Evolutionary conservation across 352 stramenopile genomes (phyloP), one percentile per base, ranked within the genome.

Genomic region (Globisporangium viniferum): DNA sequence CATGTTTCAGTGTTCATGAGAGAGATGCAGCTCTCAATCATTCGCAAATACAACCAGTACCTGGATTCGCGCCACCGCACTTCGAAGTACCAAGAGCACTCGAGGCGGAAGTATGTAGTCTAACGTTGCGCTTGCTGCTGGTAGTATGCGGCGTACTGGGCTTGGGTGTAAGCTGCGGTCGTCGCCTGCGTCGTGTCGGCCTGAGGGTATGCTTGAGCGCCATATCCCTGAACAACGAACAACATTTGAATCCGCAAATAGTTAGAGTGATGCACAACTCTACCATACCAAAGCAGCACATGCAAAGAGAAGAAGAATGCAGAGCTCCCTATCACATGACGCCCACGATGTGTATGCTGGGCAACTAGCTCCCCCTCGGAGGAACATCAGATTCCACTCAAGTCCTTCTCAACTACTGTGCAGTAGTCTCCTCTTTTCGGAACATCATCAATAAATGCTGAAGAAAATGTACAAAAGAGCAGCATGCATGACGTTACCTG

Each of bases 101-200:
- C 14, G 22, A 48, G 5, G 35, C 46, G 39, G 12, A 14, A 59
- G 24, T 0, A 35, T 46, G 41, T 31, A 35, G n/a, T 67, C 51
- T 68, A 61, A 64, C 51, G 48, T 31, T 74, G 58, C 35, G 36
- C 58, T 57, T 73, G 56, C 58, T 84, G 77, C 68, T 92, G 80
- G 57, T 91, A 92, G 72, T 90, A 91, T 29, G 73, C 84, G 51
- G 81, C 74, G 70, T 91, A 90, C 73, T 89, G 81, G 22, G 80
- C 77, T 70, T 85, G 77, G 10, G 78, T 74, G 64, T 87, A 89
- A 20, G 55, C 64, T 36, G 66, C 62, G 10, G 72, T 63, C 46
- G 76, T 33, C 15, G 60, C n/a, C 29, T 59, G 62, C 2, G 57
- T 20, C 1, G 56, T 44, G 31, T 81, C 75, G 0, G 73, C 77